Percentiles rank a stretch among this genome's conserved stretches.
phyloP scores from a whole-genome alignment of 2,329 filamentous ascomycete species.

The Penicillium hesseltinei region DNA sequence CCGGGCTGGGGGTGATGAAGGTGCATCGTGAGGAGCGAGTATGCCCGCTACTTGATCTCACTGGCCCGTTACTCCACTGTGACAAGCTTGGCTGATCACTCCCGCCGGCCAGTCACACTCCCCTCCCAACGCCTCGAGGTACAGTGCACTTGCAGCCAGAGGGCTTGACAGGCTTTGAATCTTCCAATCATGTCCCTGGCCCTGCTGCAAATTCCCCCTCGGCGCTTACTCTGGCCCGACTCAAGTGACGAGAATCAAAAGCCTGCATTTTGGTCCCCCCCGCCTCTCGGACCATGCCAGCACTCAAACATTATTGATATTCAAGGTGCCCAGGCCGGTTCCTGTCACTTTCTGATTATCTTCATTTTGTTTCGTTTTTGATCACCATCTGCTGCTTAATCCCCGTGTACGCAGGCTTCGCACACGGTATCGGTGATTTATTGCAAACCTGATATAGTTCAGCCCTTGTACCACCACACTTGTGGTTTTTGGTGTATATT shows the following conservation, averaged over 20 bases:
- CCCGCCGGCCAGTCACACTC: slow-evolving; percentile 27
- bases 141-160: slow-evolving; percentile 18
- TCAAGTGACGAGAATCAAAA: slow-evolving; percentile 21
- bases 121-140: slow-evolving; percentile 9
- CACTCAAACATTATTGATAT: slow-evolving; percentile 31
- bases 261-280: slow-evolving; percentile 22
- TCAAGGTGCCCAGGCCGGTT: slow-evolving; percentile 23
- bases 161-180: slow-evolving; percentile 1
- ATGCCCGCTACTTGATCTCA: slow-evolving; percentile 14
- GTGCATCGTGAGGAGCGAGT: slow-evolving; percentile 17
- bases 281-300: slow-evolving; percentile 19
- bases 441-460: slow-evolving; percentile 16
- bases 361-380: slow-evolving; percentile 15
- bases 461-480: slow-evolving; percentile 17
- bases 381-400: slow-evolving; percentile 22
- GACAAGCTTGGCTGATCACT: slow-evolving; percentile 32
- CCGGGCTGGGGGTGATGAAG: slow-evolving; percentile 26
- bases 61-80: slow-evolving; percentile 31
- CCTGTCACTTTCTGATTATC: slow-evolving; percentile 7
- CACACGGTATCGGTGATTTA: slow-evolving; percentile 24
- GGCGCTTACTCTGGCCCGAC: slow-evolving; percentile 34
- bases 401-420: slow-evolving; percentile 34
- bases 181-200: slow-evolving; percentile 20
- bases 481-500: slow-evolving; percentile 13
- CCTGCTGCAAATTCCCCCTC: slow-evolving; percentile 9